These are phyloP conservation scores for Xylaria bambusicola DNA, from an alignment of 495 filamentous ascomycete genomes.

Conservation along the genomic window DNA sequence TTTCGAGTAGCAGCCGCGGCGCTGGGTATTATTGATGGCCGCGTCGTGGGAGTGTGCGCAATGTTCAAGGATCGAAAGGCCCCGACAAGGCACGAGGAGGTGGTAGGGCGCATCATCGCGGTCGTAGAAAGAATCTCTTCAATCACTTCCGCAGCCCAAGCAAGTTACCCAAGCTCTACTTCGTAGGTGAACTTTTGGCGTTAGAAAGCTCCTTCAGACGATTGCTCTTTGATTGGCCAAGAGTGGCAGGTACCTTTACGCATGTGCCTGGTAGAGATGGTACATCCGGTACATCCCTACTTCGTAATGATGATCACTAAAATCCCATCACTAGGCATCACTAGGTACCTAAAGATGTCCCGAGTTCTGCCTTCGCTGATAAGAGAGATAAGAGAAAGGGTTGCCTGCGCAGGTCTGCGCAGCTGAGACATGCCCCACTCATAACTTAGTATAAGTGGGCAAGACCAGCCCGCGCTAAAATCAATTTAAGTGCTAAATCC, in stretches of 20 bases:
- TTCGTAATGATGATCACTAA: too few relatives aligned
- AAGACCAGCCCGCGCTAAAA: neutral
- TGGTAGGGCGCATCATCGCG: constrained; percentile 43
- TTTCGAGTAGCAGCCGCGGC: constrained; percentile 20
- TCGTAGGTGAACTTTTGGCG: constrained; percentile 1
- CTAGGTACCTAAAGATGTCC: neutral
- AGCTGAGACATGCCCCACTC: too few relatives aligned
- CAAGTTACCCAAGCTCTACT: neutral
- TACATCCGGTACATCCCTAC: too few relatives aligned
- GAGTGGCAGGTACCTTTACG: neutral
- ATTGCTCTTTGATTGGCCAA: constrained; percentile 12
- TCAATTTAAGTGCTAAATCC: too few relatives aligned
- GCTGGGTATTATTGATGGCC: constrained; percentile 34
- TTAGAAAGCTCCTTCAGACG: neutral
- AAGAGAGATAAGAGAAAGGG: neutral
- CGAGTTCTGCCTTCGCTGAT: neutral
- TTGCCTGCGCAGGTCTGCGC: neutral
- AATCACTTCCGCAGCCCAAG: constrained; percentile 15
- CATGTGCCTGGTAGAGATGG: neutral
- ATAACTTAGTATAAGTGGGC: too few relatives aligned
- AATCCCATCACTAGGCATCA: too few relatives aligned
- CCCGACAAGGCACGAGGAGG: constrained; percentile 40
- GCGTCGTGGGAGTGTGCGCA: constrained; percentile 31
- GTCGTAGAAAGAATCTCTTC: constrained; percentile 9
- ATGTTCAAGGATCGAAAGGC: constrained; percentile 48